A percentile compares a stretch with the other conserved stretches of the same genome.
Evolutionary conservation across 768 basidiomycete genomes (phyloP).

Genomic region (Boletus coccyginus): DNA sequence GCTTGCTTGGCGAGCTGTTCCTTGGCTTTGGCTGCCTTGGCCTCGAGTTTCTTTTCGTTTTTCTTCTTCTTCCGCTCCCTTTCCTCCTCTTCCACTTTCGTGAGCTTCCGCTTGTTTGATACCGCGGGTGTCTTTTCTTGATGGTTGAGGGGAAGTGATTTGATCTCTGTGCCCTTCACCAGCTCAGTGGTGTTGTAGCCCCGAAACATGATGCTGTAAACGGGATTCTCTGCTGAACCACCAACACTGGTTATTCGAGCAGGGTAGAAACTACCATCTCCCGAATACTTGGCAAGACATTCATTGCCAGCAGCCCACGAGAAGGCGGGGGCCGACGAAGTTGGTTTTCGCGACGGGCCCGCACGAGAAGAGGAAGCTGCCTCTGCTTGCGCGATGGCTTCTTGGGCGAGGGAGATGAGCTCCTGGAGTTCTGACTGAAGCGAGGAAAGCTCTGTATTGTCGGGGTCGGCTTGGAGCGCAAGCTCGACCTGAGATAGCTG

Average conservation of each 20-base stretch:
- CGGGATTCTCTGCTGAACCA: slow-evolving; percentile 76
- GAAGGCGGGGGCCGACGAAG: slow-evolving; percentile 47
- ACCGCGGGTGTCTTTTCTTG: slow-evolving; percentile 37
- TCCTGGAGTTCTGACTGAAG: slow-evolving; percentile 77
- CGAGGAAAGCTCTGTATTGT: slow-evolving; percentile 67
- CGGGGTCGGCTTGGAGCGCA: slow-evolving; percentile 72
- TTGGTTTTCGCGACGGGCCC: slow-evolving; percentile 54
- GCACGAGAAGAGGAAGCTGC: slow-evolving; percentile 58
- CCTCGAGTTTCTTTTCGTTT: slow-evolving; percentile 91
- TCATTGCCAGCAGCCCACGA: slow-evolving; percentile 83
- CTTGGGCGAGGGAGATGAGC: slow-evolving; percentile 78
- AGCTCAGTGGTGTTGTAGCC: slow-evolving; percentile 91
- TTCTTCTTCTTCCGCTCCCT: slow-evolving; percentile 89
- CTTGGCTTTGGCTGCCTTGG: slow-evolving; percentile 79
- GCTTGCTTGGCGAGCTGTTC: slow-evolving; percentile 83
- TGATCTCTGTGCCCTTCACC: slow-evolving; percentile 68
- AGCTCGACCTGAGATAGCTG: slow-evolving; percentile 87
- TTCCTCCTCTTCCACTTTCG: slow-evolving; percentile 81
- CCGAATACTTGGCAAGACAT: slow-evolving; percentile 81
- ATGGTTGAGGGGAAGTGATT: slow-evolving; percentile 61
- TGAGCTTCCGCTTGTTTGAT: slow-evolving; percentile 73
- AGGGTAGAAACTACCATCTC: slow-evolving; percentile 84
- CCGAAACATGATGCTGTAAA: slow-evolving; percentile 89
- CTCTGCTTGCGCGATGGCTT: slow-evolving; percentile 66
- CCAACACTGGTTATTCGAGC: slow-evolving; percentile 84